Percentiles rank a stretch among this genome's conserved stretches.
Evolutionary conservation across 352 stramenopile genomes (phyloP).

Genomic region (Pythium monospermum): DNA sequence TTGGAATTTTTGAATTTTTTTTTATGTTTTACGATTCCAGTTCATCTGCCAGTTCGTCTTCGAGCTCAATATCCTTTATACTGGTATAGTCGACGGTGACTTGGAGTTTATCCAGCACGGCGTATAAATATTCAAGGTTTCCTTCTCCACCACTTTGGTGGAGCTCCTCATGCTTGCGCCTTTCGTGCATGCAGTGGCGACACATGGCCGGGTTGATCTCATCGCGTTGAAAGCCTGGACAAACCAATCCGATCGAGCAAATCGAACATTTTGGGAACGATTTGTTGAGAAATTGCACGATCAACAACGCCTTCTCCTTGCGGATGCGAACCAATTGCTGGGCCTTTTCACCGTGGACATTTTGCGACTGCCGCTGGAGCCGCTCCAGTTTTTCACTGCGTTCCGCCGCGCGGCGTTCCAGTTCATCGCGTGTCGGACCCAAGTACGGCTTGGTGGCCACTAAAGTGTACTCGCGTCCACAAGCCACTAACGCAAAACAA

Average conservation of each 20-base stretch:
- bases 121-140: constrained; percentile 43
- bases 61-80: constrained; percentile 50
- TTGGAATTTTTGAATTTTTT: not conserved
- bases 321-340: constrained; percentile 43
- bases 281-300: constrained; percentile 45
- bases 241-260: constrained; percentile 59
- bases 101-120: constrained; percentile 46
- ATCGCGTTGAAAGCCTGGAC: constrained; percentile 69
- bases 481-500: constrained; percentile 87
- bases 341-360: constrained; percentile 34
- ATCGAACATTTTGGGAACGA: constrained; percentile 62
- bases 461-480: constrained; percentile 89
- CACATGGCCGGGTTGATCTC: constrained; percentile 63
- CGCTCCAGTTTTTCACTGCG: constrained; percentile 37
- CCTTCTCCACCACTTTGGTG: constrained; percentile 28
- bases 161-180: constrained; percentile 53
- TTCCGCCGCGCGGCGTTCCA: constrained; percentile 39
- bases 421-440: constrained; percentile 63
- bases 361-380: constrained; percentile 43
- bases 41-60: constrained; percentile 51
- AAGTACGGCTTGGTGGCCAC: constrained; percentile 92
- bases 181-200: constrained; percentile 73
- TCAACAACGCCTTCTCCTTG: constrained; percentile 33
- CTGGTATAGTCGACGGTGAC: constrained; percentile 46
- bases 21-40: constrained; percentile 24